A percentile compares a stretch with the other conserved stretches of the same genome.
Evolutionary conservation across 1,139 yeast species (phyloP).

Genomic region (Yamadazyma songkhlaensis): DNA sequence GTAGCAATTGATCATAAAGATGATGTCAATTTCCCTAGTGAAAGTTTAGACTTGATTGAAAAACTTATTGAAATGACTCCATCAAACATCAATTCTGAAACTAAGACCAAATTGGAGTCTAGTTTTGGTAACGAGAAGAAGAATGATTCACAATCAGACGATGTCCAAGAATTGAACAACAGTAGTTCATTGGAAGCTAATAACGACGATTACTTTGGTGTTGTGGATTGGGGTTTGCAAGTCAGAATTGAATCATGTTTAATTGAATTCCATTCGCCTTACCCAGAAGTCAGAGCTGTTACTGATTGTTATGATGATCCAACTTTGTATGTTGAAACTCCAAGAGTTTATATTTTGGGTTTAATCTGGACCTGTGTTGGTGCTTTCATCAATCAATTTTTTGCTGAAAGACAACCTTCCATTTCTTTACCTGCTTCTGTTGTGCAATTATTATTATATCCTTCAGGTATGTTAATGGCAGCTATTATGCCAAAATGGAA

Average conservation of each 20-base stretch:
- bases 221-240: conserved; percentile 24
- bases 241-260: conserved; percentile 43
- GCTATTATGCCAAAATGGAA: conserved; percentile 32
- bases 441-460: conserved; percentile 42
- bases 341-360: conserved; percentile 52
- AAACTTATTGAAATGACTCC: conserved; percentile 14
- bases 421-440: conserved; percentile 43
- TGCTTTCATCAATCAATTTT: conserved; percentile 57
- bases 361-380: conserved; percentile 55
- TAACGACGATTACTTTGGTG: conserved; percentile 10
- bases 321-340: conserved; percentile 47
- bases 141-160: conserved; percentile 25
- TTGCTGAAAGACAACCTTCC: conserved; percentile 52
- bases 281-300: conserved; percentile 62
- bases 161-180: conserved; percentile 23
- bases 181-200: conserved; percentile 10
- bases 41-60: conserved; percentile 24
- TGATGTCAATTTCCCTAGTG: conserved; percentile 50
- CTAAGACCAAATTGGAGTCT: conserved; percentile 3
- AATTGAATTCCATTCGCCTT: conserved; percentile 54
- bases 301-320: conserved; percentile 54
- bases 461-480: conserved; percentile 51
- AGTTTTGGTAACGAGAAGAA: conserved; percentile 20
- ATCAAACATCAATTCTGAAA: neutral
- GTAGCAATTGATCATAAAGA: conserved; percentile 38